Conservation (phyloP, 257 asterid species). For the Eucommia ulmoides region DNA sequence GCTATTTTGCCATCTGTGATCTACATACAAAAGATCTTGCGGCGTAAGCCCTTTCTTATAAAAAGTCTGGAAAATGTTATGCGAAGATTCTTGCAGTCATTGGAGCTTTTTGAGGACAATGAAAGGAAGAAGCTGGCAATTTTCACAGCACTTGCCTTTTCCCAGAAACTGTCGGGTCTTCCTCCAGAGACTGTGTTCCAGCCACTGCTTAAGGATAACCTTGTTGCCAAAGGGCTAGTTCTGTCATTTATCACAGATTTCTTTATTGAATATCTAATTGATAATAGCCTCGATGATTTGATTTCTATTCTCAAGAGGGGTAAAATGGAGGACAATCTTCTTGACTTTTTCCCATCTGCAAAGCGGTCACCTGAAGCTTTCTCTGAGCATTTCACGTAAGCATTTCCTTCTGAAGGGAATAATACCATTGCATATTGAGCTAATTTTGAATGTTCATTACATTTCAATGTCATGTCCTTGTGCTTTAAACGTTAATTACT, state of each 20-base stretch:
- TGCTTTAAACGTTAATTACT: too few relatives aligned
- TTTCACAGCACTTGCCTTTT: conserved; percentile 97
- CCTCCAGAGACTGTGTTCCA: conserved; percentile 97
- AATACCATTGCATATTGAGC: too few relatives aligned
- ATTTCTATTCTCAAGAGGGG: conserved; percentile 83
- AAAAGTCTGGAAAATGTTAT: conserved; percentile 98
- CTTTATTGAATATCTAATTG: conserved; percentile 92
- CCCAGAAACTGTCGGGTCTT: conserved; percentile 95
- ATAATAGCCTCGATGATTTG: conserved; percentile 93
- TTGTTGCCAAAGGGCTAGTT: conserved; percentile 92
- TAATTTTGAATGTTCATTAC: too few relatives aligned
- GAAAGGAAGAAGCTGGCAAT: conserved; percentile 97
- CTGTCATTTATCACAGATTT: conserved; percentile 86
- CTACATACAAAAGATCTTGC: conserved; percentile 75
- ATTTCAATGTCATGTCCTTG: too few relatives aligned
- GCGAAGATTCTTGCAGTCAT: conserved; percentile 80
- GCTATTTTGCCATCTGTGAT: conserved; percentile 81
- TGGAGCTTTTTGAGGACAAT: conserved; percentile 92
- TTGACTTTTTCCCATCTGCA: conserved; percentile 78
- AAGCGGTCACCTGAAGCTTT: conserved; percentile 88
- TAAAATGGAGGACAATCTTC: conserved; percentile 86
- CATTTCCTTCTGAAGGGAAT: background rate
- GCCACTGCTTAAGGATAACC: conserved; percentile 95
- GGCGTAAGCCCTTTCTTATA: conserved; percentile 88
- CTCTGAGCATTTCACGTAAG: conserved; percentile 94